Evolutionary conservation across 106 monocot genomes (phyloP).

Genomic region (Alisma plantagoaquatica): DNA sequence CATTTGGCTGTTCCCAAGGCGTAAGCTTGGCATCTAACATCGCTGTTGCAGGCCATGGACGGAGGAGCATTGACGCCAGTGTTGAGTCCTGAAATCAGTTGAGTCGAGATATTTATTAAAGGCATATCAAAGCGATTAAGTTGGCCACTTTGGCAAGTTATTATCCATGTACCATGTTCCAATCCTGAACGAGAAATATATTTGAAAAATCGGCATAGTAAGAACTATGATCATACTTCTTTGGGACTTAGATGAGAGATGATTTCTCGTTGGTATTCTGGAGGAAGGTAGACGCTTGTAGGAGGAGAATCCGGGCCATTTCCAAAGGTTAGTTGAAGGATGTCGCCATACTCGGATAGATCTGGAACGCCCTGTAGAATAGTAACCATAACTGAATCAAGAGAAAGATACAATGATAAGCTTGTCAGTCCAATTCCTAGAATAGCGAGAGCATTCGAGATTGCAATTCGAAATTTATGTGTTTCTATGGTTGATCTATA

Average conservation of each 20-base stretch:
- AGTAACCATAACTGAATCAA: background rate
- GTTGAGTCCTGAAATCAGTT: slow-evolving; percentile 17
- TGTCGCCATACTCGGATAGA: slow-evolving; percentile 23
- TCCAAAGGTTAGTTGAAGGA: background rate
- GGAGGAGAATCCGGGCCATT: no score
- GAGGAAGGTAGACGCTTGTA: no score
- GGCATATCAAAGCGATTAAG: background rate
- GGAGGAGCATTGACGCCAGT: slow-evolving; percentile 30
- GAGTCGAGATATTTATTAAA: background rate
- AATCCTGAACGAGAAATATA: background rate
- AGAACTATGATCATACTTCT: background rate
- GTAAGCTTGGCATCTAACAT: slow-evolving; percentile 1
- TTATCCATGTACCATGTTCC: background rate
- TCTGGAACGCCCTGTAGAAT: slow-evolving; percentile 21
- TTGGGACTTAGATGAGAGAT: slow-evolving; percentile 19
- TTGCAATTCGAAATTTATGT: no score
- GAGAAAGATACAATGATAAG: no score
- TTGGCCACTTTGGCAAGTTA: background rate
- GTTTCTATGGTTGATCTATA: no score
- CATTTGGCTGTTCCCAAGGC: background rate
- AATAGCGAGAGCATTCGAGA: no score
- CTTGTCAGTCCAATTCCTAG: no score
- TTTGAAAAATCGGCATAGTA: background rate
- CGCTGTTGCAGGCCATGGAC: slow-evolving; percentile 7
- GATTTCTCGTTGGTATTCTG: slow-evolving; percentile 3